Evolutionary conservation across 805 yeast genomes (phyloP).

Genomic region (Cyberlindnera mississippiensis): DNA sequence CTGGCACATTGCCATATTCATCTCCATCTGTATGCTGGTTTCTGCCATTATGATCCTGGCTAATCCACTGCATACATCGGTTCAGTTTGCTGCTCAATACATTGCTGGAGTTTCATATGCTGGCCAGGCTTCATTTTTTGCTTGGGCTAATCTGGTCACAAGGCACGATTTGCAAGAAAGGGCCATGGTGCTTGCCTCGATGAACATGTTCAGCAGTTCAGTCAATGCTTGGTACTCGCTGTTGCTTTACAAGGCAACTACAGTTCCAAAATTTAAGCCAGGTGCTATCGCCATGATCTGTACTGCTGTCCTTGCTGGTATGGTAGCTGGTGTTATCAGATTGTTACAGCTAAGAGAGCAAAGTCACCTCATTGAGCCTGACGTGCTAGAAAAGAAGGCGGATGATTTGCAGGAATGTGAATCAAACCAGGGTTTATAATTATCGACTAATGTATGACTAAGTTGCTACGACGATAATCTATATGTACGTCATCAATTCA

Average conservation of each 20-base stretch:
- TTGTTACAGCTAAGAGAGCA: slow-evolving; percentile 39
- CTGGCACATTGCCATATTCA: slow-evolving; percentile 46
- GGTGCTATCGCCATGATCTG: slow-evolving; percentile 58
- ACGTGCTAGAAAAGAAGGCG: no score
- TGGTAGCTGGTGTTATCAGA: slow-evolving; percentile 40
- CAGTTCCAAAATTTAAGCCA: slow-evolving; percentile 46
- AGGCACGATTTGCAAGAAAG: slow-evolving; percentile 58
- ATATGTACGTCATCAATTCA: neutral
- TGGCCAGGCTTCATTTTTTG: slow-evolving; percentile 56
- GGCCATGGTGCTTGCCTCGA: slow-evolving; percentile 59
- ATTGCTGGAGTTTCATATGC: slow-evolving; percentile 52
- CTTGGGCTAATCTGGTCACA: slow-evolving; percentile 62
- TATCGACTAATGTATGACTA: no score
- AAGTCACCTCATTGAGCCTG: neutral
- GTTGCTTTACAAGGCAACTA: slow-evolving; percentile 47
- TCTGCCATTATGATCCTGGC: slow-evolving; percentile 45
- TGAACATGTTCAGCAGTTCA: slow-evolving; percentile 62
- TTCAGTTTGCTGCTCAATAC: slow-evolving; percentile 53
- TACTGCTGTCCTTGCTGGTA: slow-evolving; percentile 41
- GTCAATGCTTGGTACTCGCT: slow-evolving; percentile 65
- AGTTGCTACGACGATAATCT: no score
- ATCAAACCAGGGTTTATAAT: no score
- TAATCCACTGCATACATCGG: slow-evolving; percentile 34
- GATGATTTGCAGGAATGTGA: no score
- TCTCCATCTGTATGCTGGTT: slow-evolving; percentile 39